Evolutionary conservation across 192 early-diverging fungal species (phyloP).

Genomic region (Coemansia sp.): DNA sequence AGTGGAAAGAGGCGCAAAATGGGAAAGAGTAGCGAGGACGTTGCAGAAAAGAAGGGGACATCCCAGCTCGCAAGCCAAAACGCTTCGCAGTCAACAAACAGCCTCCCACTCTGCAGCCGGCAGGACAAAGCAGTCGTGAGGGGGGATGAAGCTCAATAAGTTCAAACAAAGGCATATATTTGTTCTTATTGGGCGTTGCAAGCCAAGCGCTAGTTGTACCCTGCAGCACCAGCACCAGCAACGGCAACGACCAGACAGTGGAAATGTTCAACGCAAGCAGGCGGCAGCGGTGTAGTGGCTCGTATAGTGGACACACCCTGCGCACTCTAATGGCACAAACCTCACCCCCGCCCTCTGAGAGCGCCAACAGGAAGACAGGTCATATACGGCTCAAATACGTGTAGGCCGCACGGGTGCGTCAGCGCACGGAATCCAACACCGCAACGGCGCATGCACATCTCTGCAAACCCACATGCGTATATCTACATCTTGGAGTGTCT

Average conservation of each 20-base stretch:
- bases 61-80: not conserved
- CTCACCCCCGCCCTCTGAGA: too few species aligned
- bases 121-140: slow-evolving; percentile 1
- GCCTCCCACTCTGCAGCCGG: slow-evolving; percentile 8
- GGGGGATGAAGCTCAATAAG: slow-evolving; percentile 1
- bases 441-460: not conserved
- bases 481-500: not conserved
- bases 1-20: slow-evolving; percentile 19
- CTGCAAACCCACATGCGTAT: not conserved
- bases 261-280: not conserved
- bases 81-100: slow-evolving; percentile 18
- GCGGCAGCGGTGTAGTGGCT: slow-evolving; percentile 15
- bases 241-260: not conserved
- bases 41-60: slow-evolving; percentile 5
- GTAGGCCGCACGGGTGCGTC: not conserved
- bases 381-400: too few species aligned
- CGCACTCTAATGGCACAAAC: not conserved
- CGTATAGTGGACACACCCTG: slow-evolving; percentile 9
- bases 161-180: not conserved
- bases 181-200: slow-evolving; percentile 1
- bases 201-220: slow-evolving; percentile 3
- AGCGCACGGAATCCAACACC: not conserved
- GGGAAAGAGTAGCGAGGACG: slow-evolving; percentile 6
- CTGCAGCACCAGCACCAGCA: slow-evolving; percentile 9
- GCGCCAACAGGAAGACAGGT: not conserved